Evolutionary conservation across 805 yeast species (phyloP).

Genomic region (Metschnikowia cubensis): DNA sequence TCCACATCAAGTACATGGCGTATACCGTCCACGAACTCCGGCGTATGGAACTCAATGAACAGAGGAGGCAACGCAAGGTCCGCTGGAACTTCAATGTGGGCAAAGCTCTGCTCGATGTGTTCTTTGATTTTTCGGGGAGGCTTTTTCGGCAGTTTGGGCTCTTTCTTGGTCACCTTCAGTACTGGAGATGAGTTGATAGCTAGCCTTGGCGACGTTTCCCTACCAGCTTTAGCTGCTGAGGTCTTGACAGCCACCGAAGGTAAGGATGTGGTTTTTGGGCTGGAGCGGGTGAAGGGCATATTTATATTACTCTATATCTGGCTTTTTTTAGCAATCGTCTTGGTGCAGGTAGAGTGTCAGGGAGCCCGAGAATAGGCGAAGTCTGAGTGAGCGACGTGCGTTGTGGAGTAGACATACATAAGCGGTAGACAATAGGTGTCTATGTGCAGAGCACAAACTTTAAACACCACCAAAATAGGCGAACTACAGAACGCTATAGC

Average conservation of each 20-base stretch:
- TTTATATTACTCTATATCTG: neutral
- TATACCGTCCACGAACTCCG: constrained; percentile 32
- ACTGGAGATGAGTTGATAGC: neutral
- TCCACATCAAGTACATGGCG: constrained; percentile 28
- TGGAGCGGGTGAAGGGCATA: constrained; percentile 2
- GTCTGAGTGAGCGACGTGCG: neutral
- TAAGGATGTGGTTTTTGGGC: neutral
- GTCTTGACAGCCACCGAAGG: neutral
- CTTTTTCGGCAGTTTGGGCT: neutral
- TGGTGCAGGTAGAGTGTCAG: neutral
- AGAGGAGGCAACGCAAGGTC: constrained; percentile 24
- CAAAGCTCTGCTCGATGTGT: constrained; percentile 14
- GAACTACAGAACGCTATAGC: too few species aligned
- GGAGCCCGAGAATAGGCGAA: neutral
- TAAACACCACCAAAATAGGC: too few species aligned
- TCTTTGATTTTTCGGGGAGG: constrained; percentile 3
- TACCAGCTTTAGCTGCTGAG: neutral
- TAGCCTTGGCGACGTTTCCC: neutral
- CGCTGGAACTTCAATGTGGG: constrained; percentile 11
- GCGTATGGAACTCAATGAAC: constrained; percentile 29
- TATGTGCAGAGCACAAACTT: too few species aligned
- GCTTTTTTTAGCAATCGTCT: neutral
- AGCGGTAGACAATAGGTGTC: neutral
- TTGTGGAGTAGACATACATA: neutral
- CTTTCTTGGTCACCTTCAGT: neutral